Base-by-base conservation (phyloP, 2,329 filamentous ascomycete genomes). In the Capronia coronata region DNA sequence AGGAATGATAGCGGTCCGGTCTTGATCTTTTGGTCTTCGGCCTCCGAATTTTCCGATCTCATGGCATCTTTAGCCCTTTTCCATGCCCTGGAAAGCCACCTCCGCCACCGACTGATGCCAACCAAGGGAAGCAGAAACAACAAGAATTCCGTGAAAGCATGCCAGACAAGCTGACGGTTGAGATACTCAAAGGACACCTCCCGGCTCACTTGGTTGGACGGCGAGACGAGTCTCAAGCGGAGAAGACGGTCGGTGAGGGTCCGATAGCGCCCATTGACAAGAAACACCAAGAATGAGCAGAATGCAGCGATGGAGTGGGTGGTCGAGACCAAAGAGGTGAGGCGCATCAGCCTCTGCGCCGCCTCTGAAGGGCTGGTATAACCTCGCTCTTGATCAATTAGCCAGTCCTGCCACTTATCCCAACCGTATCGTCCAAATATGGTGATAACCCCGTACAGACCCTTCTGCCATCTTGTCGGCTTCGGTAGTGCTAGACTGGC, bases 121-220 rank as follows among this genome's bases (percentile, higher is more conserved):
- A 98, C 86, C n/a, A 98, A 77, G 0, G 93, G 93, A n/a, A 98
- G 76, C 14, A 97, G 79, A 67, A 97, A 98, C 25, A 98, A 78
- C n/a, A 98, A 75, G 62, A 98, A 98, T 66, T 98, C 93, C 21
- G 93, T 98, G 63, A 98, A 95, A n/a, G 93, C 93, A 69, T 98
- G 93, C 93, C 93, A 98, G 30, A 98, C 93, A 9, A 98, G 80
- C 70, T 98, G 93, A 41, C 93, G 83, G 67, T 98, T 98, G 43
- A 97, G 79, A 63, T 96, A 97, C 69, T 98, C 93, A 65, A 98
- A 97, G 1, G 87, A 94, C 21, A 98, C 90, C 68, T 97, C 89
- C 25, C 91, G 79, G 64, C 82, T 87, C 56, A 94, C 85, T 64
- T 94, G 87, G 63, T 80, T 88, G 2, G 85, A 90, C 3, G 86